Evolutionary conservation across 768 basidiomycete genomes (phyloP).

Genomic region (Hortiboletus flavorubellus): DNA sequence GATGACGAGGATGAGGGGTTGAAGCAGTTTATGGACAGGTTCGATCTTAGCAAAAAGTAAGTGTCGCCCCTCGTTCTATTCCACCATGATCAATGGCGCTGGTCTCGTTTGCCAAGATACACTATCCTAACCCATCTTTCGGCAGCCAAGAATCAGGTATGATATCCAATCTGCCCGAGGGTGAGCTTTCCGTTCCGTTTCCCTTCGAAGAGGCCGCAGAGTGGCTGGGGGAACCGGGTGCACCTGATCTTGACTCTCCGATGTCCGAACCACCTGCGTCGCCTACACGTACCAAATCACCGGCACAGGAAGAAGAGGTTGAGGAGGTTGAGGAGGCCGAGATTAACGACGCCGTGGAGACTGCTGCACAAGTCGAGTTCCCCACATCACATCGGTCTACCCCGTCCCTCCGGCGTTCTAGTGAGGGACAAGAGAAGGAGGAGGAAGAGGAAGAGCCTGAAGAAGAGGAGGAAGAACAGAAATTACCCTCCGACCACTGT

Average conservation of each 20-base stretch:
- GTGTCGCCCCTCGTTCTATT: conserved; percentile 16
- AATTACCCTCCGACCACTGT: conserved; percentile 1
- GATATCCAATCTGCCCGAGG: conserved; percentile 36
- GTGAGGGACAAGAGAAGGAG: conserved; percentile 5
- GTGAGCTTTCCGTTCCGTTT: conserved; percentile 27
- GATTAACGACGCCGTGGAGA: conserved; percentile 13
- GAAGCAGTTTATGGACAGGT: conserved; percentile 51
- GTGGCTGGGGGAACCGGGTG: conserved; percentile 7
- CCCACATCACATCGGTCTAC: conserved; percentile 14
- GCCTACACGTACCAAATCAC: conserved; percentile 22
- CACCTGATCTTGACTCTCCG: conserved; percentile 28
- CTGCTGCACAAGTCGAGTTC: conserved; percentile 10
- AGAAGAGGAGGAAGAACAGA: conserved; percentile 12
- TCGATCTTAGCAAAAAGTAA: conserved; percentile 53
- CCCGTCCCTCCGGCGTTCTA: conserved; percentile 13
- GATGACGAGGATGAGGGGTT: conserved; percentile 39
- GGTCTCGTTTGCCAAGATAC: conserved; percentile 3
- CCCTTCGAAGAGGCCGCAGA: conserved; percentile 9
- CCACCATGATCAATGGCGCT: neutral
- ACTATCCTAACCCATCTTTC: conserved; percentile 6
- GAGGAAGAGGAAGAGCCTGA: conserved; percentile 9
- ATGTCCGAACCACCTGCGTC: conserved; percentile 34
- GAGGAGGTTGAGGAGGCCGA: conserved; percentile 27
- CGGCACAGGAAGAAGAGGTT: conserved; percentile 23
- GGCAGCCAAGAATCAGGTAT: conserved; percentile 41